Conservation (phyloP, 2,329 filamentous ascomycete genomes). For the Atkinsonella hypoxylon region DNA sequence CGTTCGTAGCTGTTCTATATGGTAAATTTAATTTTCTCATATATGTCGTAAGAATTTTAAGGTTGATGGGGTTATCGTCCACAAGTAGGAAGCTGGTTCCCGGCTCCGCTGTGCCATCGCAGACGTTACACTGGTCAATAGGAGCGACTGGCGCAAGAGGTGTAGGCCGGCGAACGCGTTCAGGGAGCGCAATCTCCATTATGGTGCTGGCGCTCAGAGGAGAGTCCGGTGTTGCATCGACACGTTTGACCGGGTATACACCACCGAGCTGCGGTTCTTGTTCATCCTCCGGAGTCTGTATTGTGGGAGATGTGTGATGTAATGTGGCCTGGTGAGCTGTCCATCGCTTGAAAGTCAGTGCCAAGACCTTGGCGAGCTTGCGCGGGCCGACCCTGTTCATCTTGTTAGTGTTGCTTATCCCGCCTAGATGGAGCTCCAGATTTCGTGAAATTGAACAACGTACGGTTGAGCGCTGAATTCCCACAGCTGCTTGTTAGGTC, state of each 20-base stretch:
- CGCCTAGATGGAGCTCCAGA: neutral
- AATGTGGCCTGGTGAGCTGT: conserved; percentile 1
- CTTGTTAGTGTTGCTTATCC: neutral
- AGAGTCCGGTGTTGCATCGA: neutral
- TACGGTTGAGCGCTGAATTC: conserved; percentile 28
- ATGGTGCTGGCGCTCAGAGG: neutral
- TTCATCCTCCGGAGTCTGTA: conserved; percentile 3
- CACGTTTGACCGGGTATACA: neutral
- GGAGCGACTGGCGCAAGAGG: neutral
- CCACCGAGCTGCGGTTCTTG: neutral
- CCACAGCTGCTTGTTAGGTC: conserved; percentile 13
- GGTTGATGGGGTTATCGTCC: conserved; percentile 26
- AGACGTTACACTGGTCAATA: neutral
- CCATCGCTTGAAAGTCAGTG: conserved; percentile 6
- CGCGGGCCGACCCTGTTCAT: conserved; percentile 20
- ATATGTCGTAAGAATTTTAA: conserved; percentile 17
- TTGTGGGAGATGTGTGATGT: neutral
- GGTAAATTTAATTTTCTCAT: conserved; percentile 16
- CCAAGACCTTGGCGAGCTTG: conserved; percentile 17
- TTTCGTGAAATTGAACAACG: conserved; percentile 6
- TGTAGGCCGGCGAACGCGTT: conserved; percentile 1
- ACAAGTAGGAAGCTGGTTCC: conserved; percentile 15
- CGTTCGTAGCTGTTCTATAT: conserved; percentile 15
- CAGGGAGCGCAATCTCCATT: conserved; percentile 1
- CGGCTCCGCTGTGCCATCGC: neutral